phyloP scores from a whole-genome alignment of 352 stramenopile species.

The Vaucheria bursata region DNA sequence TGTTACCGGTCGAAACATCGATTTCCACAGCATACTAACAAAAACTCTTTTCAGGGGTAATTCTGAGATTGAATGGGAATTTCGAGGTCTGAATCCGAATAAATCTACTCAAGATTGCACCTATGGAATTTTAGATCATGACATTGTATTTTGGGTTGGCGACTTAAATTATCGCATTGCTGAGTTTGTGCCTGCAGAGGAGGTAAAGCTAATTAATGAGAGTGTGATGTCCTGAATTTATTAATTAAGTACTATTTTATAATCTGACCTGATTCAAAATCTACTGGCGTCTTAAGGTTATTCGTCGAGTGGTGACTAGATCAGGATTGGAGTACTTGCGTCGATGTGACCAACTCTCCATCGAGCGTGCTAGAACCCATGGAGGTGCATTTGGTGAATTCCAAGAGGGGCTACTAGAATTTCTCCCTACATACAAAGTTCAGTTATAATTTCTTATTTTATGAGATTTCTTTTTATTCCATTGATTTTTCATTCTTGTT shows the following conservation, averaged over 20 bases:
- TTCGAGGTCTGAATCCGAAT: constrained; percentile 13
- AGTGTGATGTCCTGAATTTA: constrained; percentile 50
- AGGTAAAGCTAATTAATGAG: constrained; percentile 60
- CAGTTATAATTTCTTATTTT: no score
- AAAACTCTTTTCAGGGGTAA: constrained; percentile 79
- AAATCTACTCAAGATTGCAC: constrained; percentile 5
- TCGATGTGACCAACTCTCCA: constrained; percentile 68
- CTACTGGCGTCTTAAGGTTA: no score
- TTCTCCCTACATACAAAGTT: constrained; percentile 55
- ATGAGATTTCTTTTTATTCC: no score
- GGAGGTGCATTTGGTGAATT: constrained; percentile 68
- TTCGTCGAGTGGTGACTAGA: neutral
- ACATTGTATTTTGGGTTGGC: constrained; percentile 95
- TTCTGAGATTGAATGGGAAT: constrained; percentile 31
- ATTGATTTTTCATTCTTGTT: no score
- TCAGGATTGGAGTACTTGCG: constrained; percentile 51
- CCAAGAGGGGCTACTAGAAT: constrained; percentile 53
- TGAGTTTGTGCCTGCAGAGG: constrained; percentile 60
- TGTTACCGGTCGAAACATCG: constrained; percentile 85
- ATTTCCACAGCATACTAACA: constrained; percentile 93
- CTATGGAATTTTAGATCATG: constrained; percentile 79
- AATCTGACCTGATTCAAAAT: constrained; percentile 28
- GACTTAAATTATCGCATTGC: constrained; percentile 80
- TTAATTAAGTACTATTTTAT: no score
- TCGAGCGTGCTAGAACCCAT: constrained; percentile 52